Percentiles rank a stretch among this genome's conserved stretches.
Evolutionary conservation across 2,329 filamentous ascomycete species (phyloP).

Genomic region (Zopfia rhizophila): DNA sequence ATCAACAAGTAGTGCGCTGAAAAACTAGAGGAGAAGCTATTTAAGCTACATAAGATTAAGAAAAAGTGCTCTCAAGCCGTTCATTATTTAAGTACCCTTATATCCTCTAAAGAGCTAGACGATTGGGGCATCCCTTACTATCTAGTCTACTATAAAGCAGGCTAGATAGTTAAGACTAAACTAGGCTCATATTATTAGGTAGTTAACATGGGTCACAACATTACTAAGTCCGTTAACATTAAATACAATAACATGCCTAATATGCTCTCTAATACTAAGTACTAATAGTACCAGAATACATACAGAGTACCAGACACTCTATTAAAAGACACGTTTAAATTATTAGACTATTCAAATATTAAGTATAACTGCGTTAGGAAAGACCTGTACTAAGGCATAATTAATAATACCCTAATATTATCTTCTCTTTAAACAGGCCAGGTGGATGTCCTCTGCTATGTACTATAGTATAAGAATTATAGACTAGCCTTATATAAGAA

Average conservation of each 20-base stretch:
- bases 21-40: conserved; percentile 12
- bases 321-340: too few relatives aligned
- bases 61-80: conserved; percentile 21
- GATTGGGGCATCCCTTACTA: conserved; percentile 14
- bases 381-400: too few relatives aligned
- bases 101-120: conserved; percentile 14
- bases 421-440: too few relatives aligned
- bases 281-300: too few relatives aligned
- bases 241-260: conserved; percentile 13
- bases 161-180: conserved; percentile 18
- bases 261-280: conserved; percentile 9
- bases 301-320: too few relatives aligned
- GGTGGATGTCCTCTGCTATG: too few relatives aligned
- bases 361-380: too few relatives aligned
- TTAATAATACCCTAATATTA: too few relatives aligned
- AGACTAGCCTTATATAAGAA: too few relatives aligned
- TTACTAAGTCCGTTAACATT: conserved; percentile 20
- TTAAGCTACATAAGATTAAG: conserved; percentile 3
- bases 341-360: too few relatives aligned
- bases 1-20: conserved; percentile 9
- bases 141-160: conserved; percentile 9
- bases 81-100: conserved; percentile 13
- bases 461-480: too few relatives aligned
- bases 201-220: conserved; percentile 18
- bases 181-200: conserved; percentile 20